phyloP scores from a whole-genome alignment of 495 filamentous ascomycete genomes.

The Hypoxylon fuscum region DNA sequence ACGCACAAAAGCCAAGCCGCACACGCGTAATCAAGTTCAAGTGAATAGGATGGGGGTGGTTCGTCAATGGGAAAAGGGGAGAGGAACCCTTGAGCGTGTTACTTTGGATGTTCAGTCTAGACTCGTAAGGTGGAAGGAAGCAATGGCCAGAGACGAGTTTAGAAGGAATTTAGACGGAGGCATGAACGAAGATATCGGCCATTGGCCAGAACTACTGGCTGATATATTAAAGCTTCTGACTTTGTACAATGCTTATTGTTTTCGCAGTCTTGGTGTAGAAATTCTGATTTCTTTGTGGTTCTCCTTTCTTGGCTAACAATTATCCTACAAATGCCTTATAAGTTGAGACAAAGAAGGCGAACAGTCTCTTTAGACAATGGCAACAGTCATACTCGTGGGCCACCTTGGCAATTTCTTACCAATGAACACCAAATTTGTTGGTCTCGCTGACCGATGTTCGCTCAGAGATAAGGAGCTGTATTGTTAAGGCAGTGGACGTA shows the following conservation, averaged over 20 bases:
- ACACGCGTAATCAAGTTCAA: too few species aligned
- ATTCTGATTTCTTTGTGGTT: neutral
- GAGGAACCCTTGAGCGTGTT: too few species aligned
- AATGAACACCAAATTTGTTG: neutral
- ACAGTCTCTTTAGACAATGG: neutral
- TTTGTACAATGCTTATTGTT: conserved; percentile 1
- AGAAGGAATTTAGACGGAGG: too few species aligned
- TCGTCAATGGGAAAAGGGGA: too few species aligned
- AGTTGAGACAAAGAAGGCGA: conserved; percentile 8
- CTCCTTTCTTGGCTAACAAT: neutral
- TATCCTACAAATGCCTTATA: neutral
- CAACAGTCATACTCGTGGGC: neutral
- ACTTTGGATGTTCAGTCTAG: too few species aligned
- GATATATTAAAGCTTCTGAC: too few species aligned
- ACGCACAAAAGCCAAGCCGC: too few species aligned
- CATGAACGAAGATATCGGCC: neutral
- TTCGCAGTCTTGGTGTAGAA: neutral
- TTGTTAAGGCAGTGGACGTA: too few species aligned
- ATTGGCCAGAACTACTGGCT: neutral
- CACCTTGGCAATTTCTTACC: neutral
- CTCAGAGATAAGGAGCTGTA: too few species aligned
- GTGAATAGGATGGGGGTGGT: too few species aligned
- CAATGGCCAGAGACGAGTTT: neutral
- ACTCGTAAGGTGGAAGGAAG: neutral
- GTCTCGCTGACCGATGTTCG: too few species aligned